phyloP scores from a whole-genome alignment of 2,329 filamentous ascomycete species.

The Epichloe bromicola region DNA sequence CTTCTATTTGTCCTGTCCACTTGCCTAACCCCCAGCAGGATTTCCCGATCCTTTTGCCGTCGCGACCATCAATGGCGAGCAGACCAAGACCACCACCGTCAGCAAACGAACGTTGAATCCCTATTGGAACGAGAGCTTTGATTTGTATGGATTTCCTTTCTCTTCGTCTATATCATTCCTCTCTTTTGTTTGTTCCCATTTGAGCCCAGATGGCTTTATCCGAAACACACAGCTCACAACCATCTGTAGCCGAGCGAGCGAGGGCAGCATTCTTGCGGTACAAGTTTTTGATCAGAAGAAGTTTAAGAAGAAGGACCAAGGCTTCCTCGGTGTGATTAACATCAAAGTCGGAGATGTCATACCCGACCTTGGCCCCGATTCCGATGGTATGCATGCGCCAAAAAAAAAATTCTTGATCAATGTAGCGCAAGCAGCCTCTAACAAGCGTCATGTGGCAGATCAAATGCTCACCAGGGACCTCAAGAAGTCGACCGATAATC shows the following conservation, averaged over 20 bases:
- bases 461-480: slow-evolving; percentile 97
- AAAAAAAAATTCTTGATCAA: not conserved
- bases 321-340: slow-evolving; percentile 95
- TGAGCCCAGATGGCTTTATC: not conserved
- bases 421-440: slow-evolving; percentile 13
- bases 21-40: slow-evolving; percentile 41
- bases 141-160: slow-evolving; percentile 56
- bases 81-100: slow-evolving; percentile 94
- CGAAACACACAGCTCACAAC: not conserved
- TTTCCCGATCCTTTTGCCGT: slow-evolving; percentile 97
- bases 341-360: slow-evolving; percentile 90
- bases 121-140: slow-evolving; percentile 99
- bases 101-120: slow-evolving; percentile 96
- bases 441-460: slow-evolving; percentile 45
- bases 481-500: slow-evolving; percentile 95
- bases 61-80: slow-evolving; percentile 91
- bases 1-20: not conserved
- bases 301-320: slow-evolving; percentile 99
- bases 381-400: slow-evolving; percentile 59
- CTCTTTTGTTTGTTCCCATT: not conserved
- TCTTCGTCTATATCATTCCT: not conserved
- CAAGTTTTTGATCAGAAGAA: slow-evolving; percentile 99
- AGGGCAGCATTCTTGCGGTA: slow-evolving; percentile 92
- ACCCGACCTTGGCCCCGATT: slow-evolving; percentile 66
- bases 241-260: slow-evolving; percentile 60